phyloP scores from a whole-genome alignment of 2,329 filamentous ascomycete genomes.

The Fusarium lyarnte region DNA sequence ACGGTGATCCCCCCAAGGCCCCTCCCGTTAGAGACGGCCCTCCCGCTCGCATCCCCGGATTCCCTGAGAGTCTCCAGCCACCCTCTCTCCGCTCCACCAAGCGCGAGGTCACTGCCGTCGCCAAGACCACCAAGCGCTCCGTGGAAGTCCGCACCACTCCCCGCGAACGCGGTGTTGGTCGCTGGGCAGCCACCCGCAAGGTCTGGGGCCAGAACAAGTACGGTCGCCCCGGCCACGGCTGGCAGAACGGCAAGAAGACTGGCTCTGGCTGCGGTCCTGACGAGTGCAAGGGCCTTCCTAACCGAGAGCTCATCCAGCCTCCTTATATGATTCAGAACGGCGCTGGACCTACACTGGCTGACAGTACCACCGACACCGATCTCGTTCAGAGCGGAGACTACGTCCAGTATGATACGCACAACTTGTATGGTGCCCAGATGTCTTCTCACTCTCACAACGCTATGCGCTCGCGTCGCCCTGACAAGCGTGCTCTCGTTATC shows the following conservation, averaged over 20 bases:
- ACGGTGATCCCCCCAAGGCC: slow-evolving; percentile 66
- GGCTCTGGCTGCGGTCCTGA: slow-evolving; percentile 36
- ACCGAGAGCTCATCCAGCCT: slow-evolving; percentile 36
- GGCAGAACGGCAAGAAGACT: slow-evolving; percentile 35
- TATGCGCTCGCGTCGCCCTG: slow-evolving; percentile 72
- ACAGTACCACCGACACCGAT: slow-evolving; percentile 39
- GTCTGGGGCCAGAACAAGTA: slow-evolving; percentile 27
- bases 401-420: slow-evolving; percentile 70
- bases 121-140: neutral
- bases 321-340: slow-evolving; percentile 43
- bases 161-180: slow-evolving; percentile 11
- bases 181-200: slow-evolving; percentile 19
- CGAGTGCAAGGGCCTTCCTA: slow-evolving; percentile 40
- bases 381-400: slow-evolving; percentile 35
- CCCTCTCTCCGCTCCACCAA: slow-evolving; percentile 9
- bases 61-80: slow-evolving; percentile 38
- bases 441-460: slow-evolving; percentile 69
- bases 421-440: slow-evolving; percentile 83
- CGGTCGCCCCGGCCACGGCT: slow-evolving; percentile 5
- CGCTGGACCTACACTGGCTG: slow-evolving; percentile 37
- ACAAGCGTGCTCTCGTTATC: slow-evolving; percentile 74
- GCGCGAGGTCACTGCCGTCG: neutral
- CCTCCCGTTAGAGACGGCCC: slow-evolving; percentile 64
- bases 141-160: neutral
- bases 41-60: slow-evolving; percentile 36